Base-by-base conservation (phyloP, 2,329 filamentous ascomycete genomes). In the Claviceps sp. region DNA sequence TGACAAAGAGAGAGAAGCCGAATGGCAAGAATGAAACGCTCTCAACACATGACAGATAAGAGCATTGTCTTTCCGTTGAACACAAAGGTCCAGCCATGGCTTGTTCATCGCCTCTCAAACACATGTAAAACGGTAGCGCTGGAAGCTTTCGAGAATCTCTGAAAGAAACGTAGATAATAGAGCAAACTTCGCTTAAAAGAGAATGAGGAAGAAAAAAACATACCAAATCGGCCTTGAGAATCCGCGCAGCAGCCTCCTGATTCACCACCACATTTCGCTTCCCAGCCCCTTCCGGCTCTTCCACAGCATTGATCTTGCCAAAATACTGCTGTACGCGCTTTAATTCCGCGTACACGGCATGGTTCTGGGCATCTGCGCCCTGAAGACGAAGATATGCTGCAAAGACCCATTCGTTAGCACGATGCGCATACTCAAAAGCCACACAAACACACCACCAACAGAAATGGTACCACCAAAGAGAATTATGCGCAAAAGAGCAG, bases 301-400 rank as follows among this genome's bases (percentile, higher is more conserved):
- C 89, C 3, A 81, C 77, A 14, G 75, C 73, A 63, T 93, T 88
- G 65, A 97, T 91, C 72, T 97, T 98, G 54, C 80, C 81, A 69
- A 95, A 95, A 68, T 97, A 97, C 64, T 89, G 85, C 67, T 84
- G 89, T 51, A 97, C 84, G 52, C 93, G 82, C 54, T 81, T 84
- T 56, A 98, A 77, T 71, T 98, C 93, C 54, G 78, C 77, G 69
- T 89, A 93, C 54, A 98, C 81, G 30, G 87, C 78, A 64, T 97
- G 91, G 50, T 85, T 77, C 65, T 86, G 89, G n/a, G 87, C 84
- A 62, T 95, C 80, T 34, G 84, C 76, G 53, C 86, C 89, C 59
- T 89, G 83, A 8, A 96, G 77, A 56, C 84, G 82, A 22, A 98
- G 74, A 56, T 86, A 84, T 50, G 85, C 88, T 58, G n/a, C 3